Conservation (phyloP, 2,329 filamentous ascomycete species). For the Colletotrichum trifolii region DNA sequence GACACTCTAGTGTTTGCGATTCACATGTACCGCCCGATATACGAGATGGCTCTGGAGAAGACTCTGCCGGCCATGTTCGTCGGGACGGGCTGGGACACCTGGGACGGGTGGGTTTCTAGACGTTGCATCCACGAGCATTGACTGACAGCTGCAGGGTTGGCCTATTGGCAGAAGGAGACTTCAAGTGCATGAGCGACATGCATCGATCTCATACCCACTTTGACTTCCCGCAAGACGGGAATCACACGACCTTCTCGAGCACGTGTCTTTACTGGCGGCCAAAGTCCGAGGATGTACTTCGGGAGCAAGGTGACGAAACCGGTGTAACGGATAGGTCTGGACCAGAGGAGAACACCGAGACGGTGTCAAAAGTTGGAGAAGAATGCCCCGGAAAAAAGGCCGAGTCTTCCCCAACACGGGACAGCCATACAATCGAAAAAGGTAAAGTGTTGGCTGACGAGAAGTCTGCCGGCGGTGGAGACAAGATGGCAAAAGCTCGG, state of each 20-base stretch:
- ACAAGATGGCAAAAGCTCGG: too few relatives aligned
- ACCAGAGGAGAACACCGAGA: too few relatives aligned
- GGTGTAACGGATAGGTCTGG: too few relatives aligned
- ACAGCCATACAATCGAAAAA: too few relatives aligned
- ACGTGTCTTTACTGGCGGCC: constrained; percentile 53
- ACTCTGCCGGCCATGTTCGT: constrained; percentile 65
- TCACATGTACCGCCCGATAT: constrained; percentile 68
- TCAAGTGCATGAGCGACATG: constrained; percentile 47
- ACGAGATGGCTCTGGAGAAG: constrained; percentile 59
- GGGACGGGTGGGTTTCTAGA: constrained; percentile 57
- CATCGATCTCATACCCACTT: constrained; percentile 45
- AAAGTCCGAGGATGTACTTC: not conserved
- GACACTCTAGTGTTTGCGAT: constrained; percentile 70
- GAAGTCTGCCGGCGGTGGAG: too few relatives aligned
- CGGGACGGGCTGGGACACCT: constrained; percentile 64
- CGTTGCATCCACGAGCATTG: not conserved
- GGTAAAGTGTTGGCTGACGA: too few relatives aligned
- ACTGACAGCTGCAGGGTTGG: constrained; percentile 15
- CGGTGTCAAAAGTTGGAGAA: too few relatives aligned
- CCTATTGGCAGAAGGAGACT: constrained; percentile 39
- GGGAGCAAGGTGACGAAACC: too few relatives aligned
- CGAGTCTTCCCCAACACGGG: too few relatives aligned
- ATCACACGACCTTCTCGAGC: constrained; percentile 52
- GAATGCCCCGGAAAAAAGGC: too few relatives aligned
- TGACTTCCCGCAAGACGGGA: constrained; percentile 52